Conservation (phyloP, 2,329 filamentous ascomycete genomes). For the Ophiostoma australiae region DNA sequence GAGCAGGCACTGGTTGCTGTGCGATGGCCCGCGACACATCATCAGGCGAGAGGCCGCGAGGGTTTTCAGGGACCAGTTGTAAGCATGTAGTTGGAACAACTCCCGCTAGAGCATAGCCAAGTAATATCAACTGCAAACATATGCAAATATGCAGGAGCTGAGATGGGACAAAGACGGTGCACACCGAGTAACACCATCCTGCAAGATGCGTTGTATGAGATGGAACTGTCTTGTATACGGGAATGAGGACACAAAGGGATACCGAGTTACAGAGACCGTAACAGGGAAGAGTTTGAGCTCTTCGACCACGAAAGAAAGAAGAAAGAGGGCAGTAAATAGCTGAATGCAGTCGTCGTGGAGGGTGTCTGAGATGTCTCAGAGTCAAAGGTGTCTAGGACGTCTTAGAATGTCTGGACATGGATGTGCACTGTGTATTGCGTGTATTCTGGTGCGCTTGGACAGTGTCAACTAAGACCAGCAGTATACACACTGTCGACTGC, state of each 20-base stretch:
- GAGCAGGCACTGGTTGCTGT: background rate
- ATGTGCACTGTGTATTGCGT: constrained; percentile 4
- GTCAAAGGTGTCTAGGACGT: background rate
- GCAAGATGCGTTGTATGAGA: constrained; percentile 10
- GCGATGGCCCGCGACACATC: background rate
- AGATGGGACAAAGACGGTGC: background rate
- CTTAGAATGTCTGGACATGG: background rate
- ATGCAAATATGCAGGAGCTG: background rate
- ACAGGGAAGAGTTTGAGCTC: background rate
- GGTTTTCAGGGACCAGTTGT: background rate
- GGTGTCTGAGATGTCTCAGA: background rate
- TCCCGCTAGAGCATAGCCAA: background rate
- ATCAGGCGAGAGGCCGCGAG: background rate
- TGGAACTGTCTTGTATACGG: background rate
- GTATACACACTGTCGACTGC: background rate
- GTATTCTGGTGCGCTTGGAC: background rate
- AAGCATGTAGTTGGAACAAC: background rate
- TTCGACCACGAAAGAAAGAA: background rate
- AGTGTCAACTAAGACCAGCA: background rate
- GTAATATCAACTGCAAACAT: background rate
- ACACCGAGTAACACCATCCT: background rate
- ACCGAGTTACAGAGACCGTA: background rate
- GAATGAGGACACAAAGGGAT: background rate
- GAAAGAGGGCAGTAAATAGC: background rate
- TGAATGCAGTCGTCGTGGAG: background rate